These are phyloP conservation scores for Suillus sp. DNA, from an alignment of 768 basidiomycete species.

Conservation along the genomic window DNA sequence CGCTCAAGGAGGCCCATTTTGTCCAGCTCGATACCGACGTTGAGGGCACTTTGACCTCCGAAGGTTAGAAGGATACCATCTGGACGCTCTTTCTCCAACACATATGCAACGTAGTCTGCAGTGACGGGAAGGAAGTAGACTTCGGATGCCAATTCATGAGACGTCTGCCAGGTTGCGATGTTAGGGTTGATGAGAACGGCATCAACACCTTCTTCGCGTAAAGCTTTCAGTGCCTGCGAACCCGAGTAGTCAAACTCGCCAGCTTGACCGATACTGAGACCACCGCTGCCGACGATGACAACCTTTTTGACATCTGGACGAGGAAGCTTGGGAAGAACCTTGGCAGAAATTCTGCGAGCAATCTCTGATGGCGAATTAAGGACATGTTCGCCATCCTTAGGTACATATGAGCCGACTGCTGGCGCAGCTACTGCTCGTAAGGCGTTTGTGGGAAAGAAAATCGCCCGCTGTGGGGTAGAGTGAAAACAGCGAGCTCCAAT, in stretches of 20 bases:
- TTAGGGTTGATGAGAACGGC: constrained; percentile 98
- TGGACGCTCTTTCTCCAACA: constrained; percentile 96
- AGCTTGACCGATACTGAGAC: constrained; percentile 95
- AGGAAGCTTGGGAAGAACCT: constrained; percentile 88
- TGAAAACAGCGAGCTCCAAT: constrained; percentile 52
- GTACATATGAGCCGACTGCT: constrained; percentile 69
- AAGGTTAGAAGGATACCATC: constrained; percentile 98
- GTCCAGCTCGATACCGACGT: constrained; percentile 96
- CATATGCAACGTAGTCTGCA: constrained; percentile 96
- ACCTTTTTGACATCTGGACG: constrained; percentile 94
- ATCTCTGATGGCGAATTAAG: constrained; percentile 94
- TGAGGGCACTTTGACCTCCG: constrained; percentile 96
- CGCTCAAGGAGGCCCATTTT: constrained; percentile 95
- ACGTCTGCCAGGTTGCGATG: constrained; percentile 99
- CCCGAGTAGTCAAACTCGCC: constrained; percentile 99
- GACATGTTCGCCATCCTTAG: constrained; percentile 69
- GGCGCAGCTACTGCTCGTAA: constrained; percentile 72
- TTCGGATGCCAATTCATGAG: constrained; percentile 93
- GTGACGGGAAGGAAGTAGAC: constrained; percentile 98
- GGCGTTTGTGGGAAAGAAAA: constrained; percentile 48
- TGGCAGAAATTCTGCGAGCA: constrained; percentile 90
- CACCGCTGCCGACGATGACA: constrained; percentile 94
- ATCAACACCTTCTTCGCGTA: constrained; percentile 92
- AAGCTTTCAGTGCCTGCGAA: constrained; percentile 97
- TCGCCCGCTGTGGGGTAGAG: constrained; percentile 39